Percentiles rank a stretch among this genome's conserved stretches.
Conservation (phyloP, 768 basidiomycete species). For the Leccinum barrowsii region DNA sequence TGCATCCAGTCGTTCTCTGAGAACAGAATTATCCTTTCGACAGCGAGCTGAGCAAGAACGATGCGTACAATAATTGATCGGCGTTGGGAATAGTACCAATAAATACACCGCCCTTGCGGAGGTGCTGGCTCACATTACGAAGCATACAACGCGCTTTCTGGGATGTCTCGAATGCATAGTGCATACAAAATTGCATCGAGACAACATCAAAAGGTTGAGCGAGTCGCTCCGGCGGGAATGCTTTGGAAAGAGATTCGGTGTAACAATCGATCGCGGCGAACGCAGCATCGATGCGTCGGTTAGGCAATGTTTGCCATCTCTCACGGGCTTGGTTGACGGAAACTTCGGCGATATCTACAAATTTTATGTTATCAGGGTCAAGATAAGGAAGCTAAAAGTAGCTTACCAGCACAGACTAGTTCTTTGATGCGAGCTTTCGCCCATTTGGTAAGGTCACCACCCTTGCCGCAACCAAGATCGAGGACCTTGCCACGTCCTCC, state of each 20-base stretch:
- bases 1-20: slow-evolving; percentile 67
- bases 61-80: slow-evolving; percentile 72
- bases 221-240: slow-evolving; percentile 60
- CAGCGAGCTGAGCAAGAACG: slow-evolving; percentile 3
- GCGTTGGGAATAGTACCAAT: slow-evolving; percentile 97
- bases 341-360: slow-evolving; percentile 79
- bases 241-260: slow-evolving; percentile 62
- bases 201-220: slow-evolving; percentile 85
- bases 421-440: slow-evolving; percentile 77
- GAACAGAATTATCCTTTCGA: slow-evolving; percentile 13
- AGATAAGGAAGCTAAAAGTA: slow-evolving; percentile 4
- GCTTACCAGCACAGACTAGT: slow-evolving; percentile 76
- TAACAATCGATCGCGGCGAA: slow-evolving; percentile 93
- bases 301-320: slow-evolving; percentile 56
- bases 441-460: slow-evolving; percentile 97
- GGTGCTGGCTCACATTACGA: slow-evolving; percentile 76
- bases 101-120: slow-evolving; percentile 85
- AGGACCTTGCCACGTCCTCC: slow-evolving; percentile 70
- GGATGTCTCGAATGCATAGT: slow-evolving; percentile 95
- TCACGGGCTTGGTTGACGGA: slow-evolving; percentile 86
- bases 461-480: slow-evolving; percentile 98
- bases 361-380: neutral
- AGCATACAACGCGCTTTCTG: slow-evolving; percentile 90
- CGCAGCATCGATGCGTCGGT: slow-evolving; percentile 64
- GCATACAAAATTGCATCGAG: slow-evolving; percentile 99